phyloP scores from a whole-genome alignment of 192 early-diverging fungal species.

The Coemansia asiatica region DNA sequence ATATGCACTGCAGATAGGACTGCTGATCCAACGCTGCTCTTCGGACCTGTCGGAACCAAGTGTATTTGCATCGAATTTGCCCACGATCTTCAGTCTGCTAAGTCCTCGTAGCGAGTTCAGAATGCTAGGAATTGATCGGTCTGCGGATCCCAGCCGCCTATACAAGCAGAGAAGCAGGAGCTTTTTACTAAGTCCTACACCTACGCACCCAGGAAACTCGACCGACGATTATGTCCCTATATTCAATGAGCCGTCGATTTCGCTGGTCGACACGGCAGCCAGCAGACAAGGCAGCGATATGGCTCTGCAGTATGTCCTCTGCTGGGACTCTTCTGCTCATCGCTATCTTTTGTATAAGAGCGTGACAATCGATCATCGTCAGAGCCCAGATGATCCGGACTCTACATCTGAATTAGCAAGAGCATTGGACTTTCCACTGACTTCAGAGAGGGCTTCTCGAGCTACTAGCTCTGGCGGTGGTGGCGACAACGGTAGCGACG shows the following conservation, averaged over 20 bases:
- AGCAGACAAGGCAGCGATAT: slow-evolving; percentile 7
- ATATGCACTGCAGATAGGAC: slow-evolving; percentile 31
- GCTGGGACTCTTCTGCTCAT: slow-evolving; percentile 39
- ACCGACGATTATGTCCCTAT: slow-evolving; percentile 12
- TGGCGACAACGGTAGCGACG: slow-evolving; percentile 3
- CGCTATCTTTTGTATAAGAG: slow-evolving; percentile 36
- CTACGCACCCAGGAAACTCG: slow-evolving; percentile 6
- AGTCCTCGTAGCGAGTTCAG: slow-evolving; percentile 46
- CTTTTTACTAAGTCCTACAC: slow-evolving; percentile 36
- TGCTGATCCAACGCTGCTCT: slow-evolving; percentile 38
- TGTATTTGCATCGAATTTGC: slow-evolving; percentile 20
- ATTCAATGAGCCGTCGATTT: slow-evolving; percentile 33
- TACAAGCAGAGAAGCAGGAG: slow-evolving; percentile 5
- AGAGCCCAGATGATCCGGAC: slow-evolving; percentile 11
- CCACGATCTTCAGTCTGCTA: slow-evolving; percentile 44
- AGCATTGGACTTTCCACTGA: neutral
- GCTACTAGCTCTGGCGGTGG: neutral
- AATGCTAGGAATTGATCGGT: slow-evolving; percentile 38
- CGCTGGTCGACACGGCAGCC: slow-evolving; percentile 24
- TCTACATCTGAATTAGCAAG: neutral
- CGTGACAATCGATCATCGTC: slow-evolving; percentile 11
- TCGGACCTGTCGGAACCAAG: slow-evolving; percentile 16
- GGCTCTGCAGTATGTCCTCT: slow-evolving; percentile 39
- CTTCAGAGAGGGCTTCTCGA: neutral
- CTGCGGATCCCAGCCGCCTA: slow-evolving; percentile 22